phyloP scores from a whole-genome alignment of 768 basidiomycete species.

The Boletus bicolor region DNA sequence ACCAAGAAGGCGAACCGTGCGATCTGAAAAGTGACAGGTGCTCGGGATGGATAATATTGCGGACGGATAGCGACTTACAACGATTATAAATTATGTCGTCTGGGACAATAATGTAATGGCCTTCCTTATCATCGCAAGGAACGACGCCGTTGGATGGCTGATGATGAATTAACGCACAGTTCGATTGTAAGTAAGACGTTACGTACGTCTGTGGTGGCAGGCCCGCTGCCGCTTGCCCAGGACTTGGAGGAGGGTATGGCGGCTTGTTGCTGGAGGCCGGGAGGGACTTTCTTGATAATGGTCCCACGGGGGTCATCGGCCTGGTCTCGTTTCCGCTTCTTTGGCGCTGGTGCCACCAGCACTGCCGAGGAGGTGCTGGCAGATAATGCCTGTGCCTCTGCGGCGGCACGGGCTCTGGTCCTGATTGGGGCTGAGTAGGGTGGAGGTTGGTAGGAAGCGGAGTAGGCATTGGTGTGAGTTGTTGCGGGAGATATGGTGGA shows the following conservation, averaged over 20 bases:
- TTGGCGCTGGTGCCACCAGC: slow-evolving; percentile 65
- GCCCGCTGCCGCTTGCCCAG: slow-evolving; percentile 65
- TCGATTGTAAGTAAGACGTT: slow-evolving; percentile 18
- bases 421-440: slow-evolving; percentile 71
- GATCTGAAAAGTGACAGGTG: slow-evolving; percentile 53
- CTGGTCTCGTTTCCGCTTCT: slow-evolving; percentile 82
- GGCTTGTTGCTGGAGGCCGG: slow-evolving; percentile 49
- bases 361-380: slow-evolving; percentile 60
- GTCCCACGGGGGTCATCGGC: slow-evolving; percentile 70
- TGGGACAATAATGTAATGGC: slow-evolving; percentile 93
- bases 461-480: slow-evolving; percentile 67
- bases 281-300: slow-evolving; percentile 57
- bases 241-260: slow-evolving; percentile 53
- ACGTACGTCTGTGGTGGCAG: slow-evolving; percentile 67
- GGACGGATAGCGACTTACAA: slow-evolving; percentile 50
- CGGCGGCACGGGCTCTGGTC: slow-evolving; percentile 82
- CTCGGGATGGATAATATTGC: slow-evolving; percentile 12
- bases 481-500: slow-evolving; percentile 71
- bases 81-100: slow-evolving; percentile 86
- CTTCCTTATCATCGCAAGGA: slow-evolving; percentile 95
- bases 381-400: slow-evolving; percentile 78
- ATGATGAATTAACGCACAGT: slow-evolving; percentile 27
- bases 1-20: slow-evolving; percentile 84
- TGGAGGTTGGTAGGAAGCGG: slow-evolving; percentile 78
- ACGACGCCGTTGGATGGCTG: slow-evolving; percentile 65